Evolutionary conservation across 1,284 basidiomycete species (phyloP).

Genomic region (Ceratobasidium sp.): DNA sequence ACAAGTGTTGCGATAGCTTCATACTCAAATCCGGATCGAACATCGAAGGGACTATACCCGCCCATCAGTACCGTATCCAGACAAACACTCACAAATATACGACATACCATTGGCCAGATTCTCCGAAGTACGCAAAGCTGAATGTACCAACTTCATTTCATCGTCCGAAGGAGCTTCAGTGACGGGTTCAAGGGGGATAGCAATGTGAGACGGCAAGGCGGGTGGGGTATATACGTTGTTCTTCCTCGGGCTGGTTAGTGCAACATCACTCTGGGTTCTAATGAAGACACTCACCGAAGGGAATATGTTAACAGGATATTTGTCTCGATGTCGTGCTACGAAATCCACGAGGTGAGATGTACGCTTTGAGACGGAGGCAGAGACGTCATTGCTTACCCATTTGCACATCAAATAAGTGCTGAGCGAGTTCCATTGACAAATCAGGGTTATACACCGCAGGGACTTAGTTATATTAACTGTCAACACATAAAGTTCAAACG

Average conservation of each 20-base stretch:
- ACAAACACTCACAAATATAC: no score
- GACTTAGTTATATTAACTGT: neutral
- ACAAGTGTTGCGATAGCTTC: conserved; percentile 17
- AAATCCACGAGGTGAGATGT: neutral
- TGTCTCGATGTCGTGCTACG: neutral
- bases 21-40: conserved; percentile 8
- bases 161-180: conserved; percentile 24
- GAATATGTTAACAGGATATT: neutral
- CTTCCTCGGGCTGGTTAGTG: neutral
- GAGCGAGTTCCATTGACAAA: neutral
- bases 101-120: neutral
- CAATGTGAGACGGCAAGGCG: neutral
- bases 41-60: neutral
- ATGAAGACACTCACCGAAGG: neutral
- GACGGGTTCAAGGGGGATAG: neutral
- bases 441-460: neutral
- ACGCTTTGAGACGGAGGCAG: neutral
- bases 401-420: conserved; percentile 18
- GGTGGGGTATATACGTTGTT: neutral
- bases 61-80: no score
- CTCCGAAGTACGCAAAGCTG: neutral
- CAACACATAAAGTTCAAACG: no score
- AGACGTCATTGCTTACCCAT: neutral
- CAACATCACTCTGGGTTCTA: no score
- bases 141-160: neutral